Evolutionary conservation across 768 basidiomycete genomes (phyloP), one percentile per base, ranked within the genome.

Genomic region (Amanita rimosa): DNA sequence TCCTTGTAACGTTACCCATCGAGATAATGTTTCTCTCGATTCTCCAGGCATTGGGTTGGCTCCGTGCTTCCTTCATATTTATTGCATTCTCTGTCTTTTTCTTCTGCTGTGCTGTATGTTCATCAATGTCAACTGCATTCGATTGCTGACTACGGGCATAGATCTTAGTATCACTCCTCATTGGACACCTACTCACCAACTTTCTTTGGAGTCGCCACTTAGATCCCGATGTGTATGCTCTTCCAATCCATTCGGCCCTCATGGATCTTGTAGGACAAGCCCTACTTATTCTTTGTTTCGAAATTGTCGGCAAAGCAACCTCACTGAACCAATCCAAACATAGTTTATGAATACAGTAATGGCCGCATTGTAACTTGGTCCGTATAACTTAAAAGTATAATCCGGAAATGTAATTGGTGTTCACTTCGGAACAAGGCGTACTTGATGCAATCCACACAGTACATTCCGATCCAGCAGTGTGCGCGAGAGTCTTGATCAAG

Each of bases 141-240:
- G n/a, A 38, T 43, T 41, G 27, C 40, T 35, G 57, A 17, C 42
- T 36, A n/a, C 34, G 13, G 35, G 34, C 44, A 34, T 58, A 95
- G 91, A 82, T 86, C 22, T 61, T 72, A 10, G 64, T 79, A 50
- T 92, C 92, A 2, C 72, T 97, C 4, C 21, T 72, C 24, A 62
- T 86, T 29, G 91, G 87, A 1, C 76, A 71, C 44, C 56, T 60
- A 9, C 68, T 93, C 43, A 93, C 91, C 2, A 65, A 77, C 38
- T 81, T 78, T 59, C 74, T 96, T 22, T 95, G 92, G 91, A 74
- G 75, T 0, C 78, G 70, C 48, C 70, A 76, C 9, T 70, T 80
- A 22, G 93, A 97, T 61, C 93, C 93, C 4, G 93, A 97, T 61
- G 82, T 86, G 66, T 94, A 95, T 61, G 91, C 91, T 1, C 67